These are phyloP conservation scores for Debaryomyces sp. DNA, from an alignment of 1,139 yeast genomes.

Conservation along the genomic window DNA sequence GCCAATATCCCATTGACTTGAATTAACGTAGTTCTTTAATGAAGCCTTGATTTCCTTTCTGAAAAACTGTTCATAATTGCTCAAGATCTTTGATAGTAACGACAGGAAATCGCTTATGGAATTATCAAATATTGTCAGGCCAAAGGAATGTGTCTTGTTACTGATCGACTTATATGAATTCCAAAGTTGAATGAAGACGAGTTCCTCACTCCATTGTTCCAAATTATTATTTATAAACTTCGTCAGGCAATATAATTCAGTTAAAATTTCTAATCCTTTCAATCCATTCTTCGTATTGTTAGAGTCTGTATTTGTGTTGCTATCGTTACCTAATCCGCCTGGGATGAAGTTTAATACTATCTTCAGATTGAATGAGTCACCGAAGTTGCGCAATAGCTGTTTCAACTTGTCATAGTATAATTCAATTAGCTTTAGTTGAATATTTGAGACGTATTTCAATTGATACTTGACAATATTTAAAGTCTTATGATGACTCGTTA, in stretches of 20 bases:
- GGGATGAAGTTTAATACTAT: constrained; percentile 42
- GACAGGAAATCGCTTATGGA: constrained; percentile 49
- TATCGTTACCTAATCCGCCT: constrained; percentile 26
- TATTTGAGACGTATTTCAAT: constrained; percentile 65
- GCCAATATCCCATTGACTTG: constrained; percentile 40
- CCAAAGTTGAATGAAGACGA: constrained; percentile 68
- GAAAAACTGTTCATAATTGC: constrained; percentile 47
- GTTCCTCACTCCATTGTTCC: constrained; percentile 65
- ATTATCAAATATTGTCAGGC: constrained; percentile 57
- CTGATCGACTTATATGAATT: constrained; percentile 38
- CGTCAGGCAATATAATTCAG: constrained; percentile 64
- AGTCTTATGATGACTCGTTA: constrained; percentile 64
- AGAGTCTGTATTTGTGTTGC: constrained; percentile 11
- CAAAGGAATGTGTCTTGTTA: constrained; percentile 18
- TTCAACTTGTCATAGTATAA: constrained; percentile 56
- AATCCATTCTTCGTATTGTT: constrained; percentile 18
- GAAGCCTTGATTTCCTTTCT: constrained; percentile 51
- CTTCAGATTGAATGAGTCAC: constrained; percentile 42
- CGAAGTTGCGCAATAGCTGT: constrained; percentile 49
- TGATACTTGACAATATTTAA: constrained; percentile 64
- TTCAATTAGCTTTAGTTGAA: constrained; percentile 68
- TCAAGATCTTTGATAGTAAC: constrained; percentile 40
- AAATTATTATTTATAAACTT: constrained; percentile 54
- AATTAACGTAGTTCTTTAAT: constrained; percentile 55
- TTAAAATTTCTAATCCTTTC: constrained; percentile 55